Conservation (phyloP, 148 eudicot species). For the Spergularia bocconei region DNA sequence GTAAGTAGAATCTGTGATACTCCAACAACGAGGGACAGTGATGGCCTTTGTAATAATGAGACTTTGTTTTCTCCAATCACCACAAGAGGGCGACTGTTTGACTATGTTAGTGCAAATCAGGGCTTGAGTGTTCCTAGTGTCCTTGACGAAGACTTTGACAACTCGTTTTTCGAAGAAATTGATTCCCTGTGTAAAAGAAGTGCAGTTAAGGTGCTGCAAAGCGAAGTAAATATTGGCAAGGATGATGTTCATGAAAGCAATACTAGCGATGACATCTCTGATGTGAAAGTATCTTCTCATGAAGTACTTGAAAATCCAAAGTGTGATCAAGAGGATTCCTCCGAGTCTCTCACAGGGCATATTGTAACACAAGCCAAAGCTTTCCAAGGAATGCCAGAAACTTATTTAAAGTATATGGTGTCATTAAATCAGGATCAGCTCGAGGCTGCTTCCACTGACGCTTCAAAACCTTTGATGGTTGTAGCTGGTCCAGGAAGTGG, state of each 20-base stretch:
- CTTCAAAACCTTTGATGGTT: constrained; percentile 77
- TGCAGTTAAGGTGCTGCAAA: constrained; percentile 20
- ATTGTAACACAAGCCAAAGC: constrained; percentile 20
- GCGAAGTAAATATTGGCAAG: constrained; percentile 10
- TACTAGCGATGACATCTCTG: constrained; percentile 24
- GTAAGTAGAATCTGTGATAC: constrained; percentile 5
- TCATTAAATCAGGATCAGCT: constrained; percentile 71
- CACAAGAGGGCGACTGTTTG: constrained; percentile 27
- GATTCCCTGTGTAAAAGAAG: constrained; percentile 65
- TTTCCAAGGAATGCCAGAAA: constrained; percentile 48
- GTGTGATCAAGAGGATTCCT: constrained; percentile 25
- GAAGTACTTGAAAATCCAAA: constrained; percentile 28
- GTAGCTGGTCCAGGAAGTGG: constrained; percentile 99
- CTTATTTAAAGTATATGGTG: constrained; percentile 59
- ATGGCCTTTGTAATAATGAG: constrained; percentile 18
- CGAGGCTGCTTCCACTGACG: constrained; percentile 84
- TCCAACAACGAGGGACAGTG: constrained; percentile 12
- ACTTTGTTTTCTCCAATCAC: constrained; percentile 24
- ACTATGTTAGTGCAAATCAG: constrained; percentile 23
- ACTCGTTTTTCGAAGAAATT: constrained; percentile 59
- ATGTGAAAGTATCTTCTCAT: constrained; percentile 19
- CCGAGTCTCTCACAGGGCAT: constrained; percentile 21
- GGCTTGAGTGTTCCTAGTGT: constrained; percentile 30
- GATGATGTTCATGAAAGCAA: constrained; percentile 22
- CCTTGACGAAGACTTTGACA: constrained; percentile 68